Evolutionary conservation across 139 green algal species (phyloP), one percentile per base, ranked within the genome.

Genomic region (Microglena sp.): DNA sequence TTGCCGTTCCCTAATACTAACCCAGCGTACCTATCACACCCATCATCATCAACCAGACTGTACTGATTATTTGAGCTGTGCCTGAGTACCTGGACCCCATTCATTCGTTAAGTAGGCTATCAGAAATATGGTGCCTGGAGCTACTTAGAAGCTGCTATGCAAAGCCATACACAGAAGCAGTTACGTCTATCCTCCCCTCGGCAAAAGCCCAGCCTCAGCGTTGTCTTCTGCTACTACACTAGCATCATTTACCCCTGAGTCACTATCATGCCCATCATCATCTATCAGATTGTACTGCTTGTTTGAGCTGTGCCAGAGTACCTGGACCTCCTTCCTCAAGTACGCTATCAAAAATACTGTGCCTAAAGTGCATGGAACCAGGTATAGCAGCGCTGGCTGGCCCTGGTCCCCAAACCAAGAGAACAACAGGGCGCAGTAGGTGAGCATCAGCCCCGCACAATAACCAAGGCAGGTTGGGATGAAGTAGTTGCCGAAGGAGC

Each of bases 311-410:
- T 62, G 15, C 55, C 55, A 62, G 8, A 62, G 26, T 18, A 62
- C 15, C 11, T 43, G 22, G 11, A 62, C 28, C 6, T 62, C 21
- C 8, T 27, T 27, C 5, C n/a, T 8, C 8, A 35, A 24, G 55
- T 45, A 62, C 55, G 64, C 76, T 33, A 87, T 56, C 7, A 69
- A 27, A 60, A 77, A n/a, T 24, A 87, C 58, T 1, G 68, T 68
- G 1, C 81, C 84, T 3, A 98, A 70, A 24, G 84, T 96, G 67
- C 81, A 90, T 0, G 93, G 93, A 18, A 96, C 86, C 11, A 98
- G 59, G 57, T 97, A 98, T 33, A 97, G 75, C 66, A 98, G 82
- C 26, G 92, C 90, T 1, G 92, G 92, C 73, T 97, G 92, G 0
- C 92, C 91, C 55, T 84, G 65, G 43, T 80, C 77, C 1, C 77